Base-by-base conservation (phyloP, 768 basidiomycete species). In the Podaxis pistillaris region DNA sequence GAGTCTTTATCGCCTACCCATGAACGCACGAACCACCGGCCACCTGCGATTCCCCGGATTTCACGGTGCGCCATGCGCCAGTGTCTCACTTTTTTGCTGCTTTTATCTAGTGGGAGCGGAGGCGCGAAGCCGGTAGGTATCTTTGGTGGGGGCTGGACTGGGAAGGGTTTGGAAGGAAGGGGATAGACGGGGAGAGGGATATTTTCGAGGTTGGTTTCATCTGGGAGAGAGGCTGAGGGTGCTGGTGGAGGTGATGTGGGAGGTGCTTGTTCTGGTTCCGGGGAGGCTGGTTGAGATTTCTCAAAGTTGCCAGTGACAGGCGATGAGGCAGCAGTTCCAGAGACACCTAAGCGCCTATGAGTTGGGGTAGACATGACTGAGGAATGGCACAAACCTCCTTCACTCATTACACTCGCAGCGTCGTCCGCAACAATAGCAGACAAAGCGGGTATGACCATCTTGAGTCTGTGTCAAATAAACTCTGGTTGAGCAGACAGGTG, bases 1-100 rank as follows among this genome's bases (percentile, higher is more conserved):
- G 89, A 91, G 56, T 91, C 89, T 72, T 90, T 91, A 64, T 87
- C 87, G 24, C 91, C 91, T n/a, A 91, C 89, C 90, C 90, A 93
- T n/a, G 88, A 75, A 36, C 82, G 83, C 5, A 86, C 76, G 66
- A 92, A 88, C 91, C 91, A 93, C 44, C 91, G 84, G 1, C 91
- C 91, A 12, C 91, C 91, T 19, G 87, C 91, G 56, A 93, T 91
- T 6, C 91, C 91, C 40, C 90, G 81, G 56, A 93, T 85, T 74
- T 93, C 91, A 46, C 91, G 84, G 61, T 87, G 82, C 7, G 89
- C 90, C 46, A 81, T 69, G 41, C 89, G 84, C 91, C 91, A 93
- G 62, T 83, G 86, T 33, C 91, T 84, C 26, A 84, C 84, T 67
- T 85, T 84, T 54, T 79, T 82, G 17, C 79, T 78, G 24, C 76